Base-by-base conservation (phyloP, 225 moss, liverwort and hornwort species). In the Physcomitrellopsis africana region DNA sequence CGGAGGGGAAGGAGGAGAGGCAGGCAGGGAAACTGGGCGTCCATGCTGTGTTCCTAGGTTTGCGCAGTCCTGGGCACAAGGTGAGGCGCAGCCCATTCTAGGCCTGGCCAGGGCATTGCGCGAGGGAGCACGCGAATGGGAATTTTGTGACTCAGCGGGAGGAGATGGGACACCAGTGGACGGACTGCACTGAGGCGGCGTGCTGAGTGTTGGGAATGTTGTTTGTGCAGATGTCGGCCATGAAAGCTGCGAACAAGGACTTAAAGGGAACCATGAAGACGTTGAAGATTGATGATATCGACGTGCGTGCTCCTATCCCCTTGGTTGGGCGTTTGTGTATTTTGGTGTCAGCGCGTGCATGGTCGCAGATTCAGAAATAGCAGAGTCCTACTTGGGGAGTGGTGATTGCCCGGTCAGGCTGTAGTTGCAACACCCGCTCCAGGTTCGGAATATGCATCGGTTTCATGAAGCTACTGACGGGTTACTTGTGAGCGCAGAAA, bases 251-350 rank as follows among this genome's bases (percentile, higher is more conserved):
- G 29, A 94, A 89, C 84, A 93, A 92, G 81, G 97, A 99, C 65
- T 71, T 99, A 63, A 94, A 95, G 81, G 97, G 97, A 75, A 99
- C 97, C 46, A 99, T 99, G 97, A 99, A 94, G 84, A 99, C 94
- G 12, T 72, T 99, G 68, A 93, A 88, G 81, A 90, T 99, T 65
- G 84, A 99, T 76, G 95, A 95, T 77, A 95, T 99, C 76, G 97
- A 99, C 68, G 93, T 93, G 67, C 63, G 89, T 79, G 44, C 62
- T 76, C 67, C 43, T 41, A 63, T 55, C 52, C 76, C 45, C 17
- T 45, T 77, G 77, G 41, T 69, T 62, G 58, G 24, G 29, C 7
- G 58, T 70, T 11, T 55, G 53, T 58, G 60, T 64, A 17, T n/a
- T 67, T 23, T 77, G 51, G 27, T 61, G 56, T 56, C 42, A 61